These are phyloP conservation scores for Ceratobasidium theobromae DNA, from an alignment of 1,284 basidiomycete genomes.

Conservation along the genomic window DNA sequence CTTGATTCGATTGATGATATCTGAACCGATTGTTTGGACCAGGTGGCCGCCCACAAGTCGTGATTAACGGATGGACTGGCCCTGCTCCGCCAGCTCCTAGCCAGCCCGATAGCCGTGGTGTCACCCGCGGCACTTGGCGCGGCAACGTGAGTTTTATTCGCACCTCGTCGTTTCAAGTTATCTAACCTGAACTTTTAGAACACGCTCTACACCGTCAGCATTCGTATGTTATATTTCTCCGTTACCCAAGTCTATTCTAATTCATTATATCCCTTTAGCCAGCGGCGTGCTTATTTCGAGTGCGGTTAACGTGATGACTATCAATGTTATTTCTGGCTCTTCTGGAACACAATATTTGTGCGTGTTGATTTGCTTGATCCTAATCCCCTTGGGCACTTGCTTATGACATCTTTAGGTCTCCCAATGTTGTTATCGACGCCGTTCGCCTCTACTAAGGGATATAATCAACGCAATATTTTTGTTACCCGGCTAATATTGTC, in stretches of 20 bases:
- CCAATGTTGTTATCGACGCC: slow-evolving; percentile 26
- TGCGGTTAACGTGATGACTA: slow-evolving; percentile 24
- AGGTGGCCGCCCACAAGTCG: slow-evolving; percentile 33
- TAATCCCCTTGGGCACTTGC: not conserved
- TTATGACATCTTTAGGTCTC: slow-evolving; percentile 10
- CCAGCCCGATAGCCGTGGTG: slow-evolving; percentile 32
- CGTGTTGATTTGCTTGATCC: not conserved
- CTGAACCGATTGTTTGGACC: not conserved
- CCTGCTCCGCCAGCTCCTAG: slow-evolving; percentile 31
- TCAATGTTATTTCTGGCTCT: slow-evolving; percentile 28
- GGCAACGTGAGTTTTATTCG: slow-evolving; percentile 12
- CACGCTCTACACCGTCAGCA: slow-evolving; percentile 19
- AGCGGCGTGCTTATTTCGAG: slow-evolving; percentile 21
- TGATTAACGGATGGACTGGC: slow-evolving; percentile 33
- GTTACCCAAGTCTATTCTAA: not conserved
- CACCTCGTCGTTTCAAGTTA: not conserved
- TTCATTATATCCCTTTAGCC: not conserved
- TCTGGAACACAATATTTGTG: slow-evolving; percentile 15
- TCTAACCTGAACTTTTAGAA: slow-evolving; percentile 3
- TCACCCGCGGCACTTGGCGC: slow-evolving; percentile 34
- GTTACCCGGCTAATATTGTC: no score
- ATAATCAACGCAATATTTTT: no score
- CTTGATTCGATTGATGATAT: not conserved
- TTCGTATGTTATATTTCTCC: slow-evolving; percentile 1
- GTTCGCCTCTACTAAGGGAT: slow-evolving; percentile 8